Evolutionary conservation across 1,284 basidiomycete species (phyloP).

Genomic region (Termitomyces sp.): DNA sequence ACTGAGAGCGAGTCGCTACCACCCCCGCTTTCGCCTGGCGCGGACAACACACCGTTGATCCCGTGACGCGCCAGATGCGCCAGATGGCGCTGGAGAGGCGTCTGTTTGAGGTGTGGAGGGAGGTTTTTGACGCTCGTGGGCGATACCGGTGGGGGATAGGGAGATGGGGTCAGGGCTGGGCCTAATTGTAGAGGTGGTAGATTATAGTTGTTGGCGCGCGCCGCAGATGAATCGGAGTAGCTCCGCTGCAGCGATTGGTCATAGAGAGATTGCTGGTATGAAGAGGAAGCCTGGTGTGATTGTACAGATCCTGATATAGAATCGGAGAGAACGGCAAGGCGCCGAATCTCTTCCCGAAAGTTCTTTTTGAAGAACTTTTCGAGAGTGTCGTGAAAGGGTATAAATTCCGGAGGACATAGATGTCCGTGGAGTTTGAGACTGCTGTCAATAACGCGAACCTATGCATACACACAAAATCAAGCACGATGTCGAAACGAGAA

Average conservation of each 20-base stretch:
- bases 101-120: constrained; percentile 47
- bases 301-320: constrained; percentile 31
- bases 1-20: constrained; percentile 57
- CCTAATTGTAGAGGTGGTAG: constrained; percentile 49
- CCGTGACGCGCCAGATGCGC: constrained; percentile 76
- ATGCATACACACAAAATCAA: constrained; percentile 5
- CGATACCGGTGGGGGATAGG: constrained; percentile 43
- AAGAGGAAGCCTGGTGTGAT: constrained; percentile 27
- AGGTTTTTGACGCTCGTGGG: constrained; percentile 29
- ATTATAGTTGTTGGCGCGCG: constrained; percentile 33
- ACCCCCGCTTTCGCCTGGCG: constrained; percentile 55
- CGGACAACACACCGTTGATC: constrained; percentile 71
- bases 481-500: no score
- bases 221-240: constrained; percentile 39
- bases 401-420: constrained; percentile 82
- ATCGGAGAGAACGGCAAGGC: constrained; percentile 47
- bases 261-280: constrained; percentile 27
- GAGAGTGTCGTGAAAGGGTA: constrained; percentile 87
- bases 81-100: constrained; percentile 70
- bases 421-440: constrained; percentile 81
- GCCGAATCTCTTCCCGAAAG: constrained; percentile 82
- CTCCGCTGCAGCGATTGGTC: constrained; percentile 43
- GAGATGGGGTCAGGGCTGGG: constrained; percentile 39
- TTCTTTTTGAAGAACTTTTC: constrained; percentile 87
- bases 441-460: constrained; percentile 78